Conservation (phyloP, 257 asterid species). For the Scutellaria baicalensis region DNA sequence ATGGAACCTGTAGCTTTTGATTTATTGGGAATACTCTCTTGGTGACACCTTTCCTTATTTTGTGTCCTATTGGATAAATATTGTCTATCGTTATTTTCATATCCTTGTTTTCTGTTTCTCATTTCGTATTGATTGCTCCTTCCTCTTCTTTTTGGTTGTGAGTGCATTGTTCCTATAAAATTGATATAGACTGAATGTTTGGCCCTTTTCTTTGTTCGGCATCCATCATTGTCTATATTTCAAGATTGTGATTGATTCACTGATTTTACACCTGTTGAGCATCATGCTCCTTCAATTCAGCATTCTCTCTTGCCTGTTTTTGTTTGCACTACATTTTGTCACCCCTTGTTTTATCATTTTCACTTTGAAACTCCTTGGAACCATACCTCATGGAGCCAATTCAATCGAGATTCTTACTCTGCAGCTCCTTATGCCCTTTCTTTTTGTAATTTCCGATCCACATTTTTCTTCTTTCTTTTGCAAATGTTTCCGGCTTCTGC, state of each 20-base stretch:
- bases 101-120: slow-evolving; percentile 38
- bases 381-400: slow-evolving; percentile 69
- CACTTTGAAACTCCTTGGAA: slow-evolving; percentile 62
- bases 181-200: slow-evolving; percentile 37
- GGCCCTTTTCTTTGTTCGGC: slow-evolving; percentile 37
- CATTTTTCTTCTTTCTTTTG: slow-evolving; percentile 75
- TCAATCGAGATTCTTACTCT: slow-evolving; percentile 54
- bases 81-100: slow-evolving; percentile 32
- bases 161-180: slow-evolving; percentile 47
- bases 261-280: slow-evolving; percentile 50
- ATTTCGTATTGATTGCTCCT: slow-evolving; percentile 37
- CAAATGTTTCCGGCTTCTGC: slow-evolving; percentile 79
- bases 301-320: slow-evolving; percentile 62
- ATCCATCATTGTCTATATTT: slow-evolving; percentile 47
- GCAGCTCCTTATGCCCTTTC: slow-evolving; percentile 74
- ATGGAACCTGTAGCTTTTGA: slow-evolving; percentile 37
- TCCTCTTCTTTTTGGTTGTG: slow-evolving; percentile 36
- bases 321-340: slow-evolving; percentile 49
- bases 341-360: slow-evolving; percentile 37
- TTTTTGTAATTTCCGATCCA: slow-evolving; percentile 66
- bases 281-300: slow-evolving; percentile 49
- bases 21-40: slow-evolving; percentile 35
- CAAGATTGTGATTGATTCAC: slow-evolving; percentile 49
- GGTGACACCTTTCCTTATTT: slow-evolving; percentile 31
- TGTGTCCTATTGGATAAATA: slow-evolving; percentile 37